Base-by-base conservation (phyloP, 1,284 basidiomycete species). In the Pseudozyma sp. region DNA sequence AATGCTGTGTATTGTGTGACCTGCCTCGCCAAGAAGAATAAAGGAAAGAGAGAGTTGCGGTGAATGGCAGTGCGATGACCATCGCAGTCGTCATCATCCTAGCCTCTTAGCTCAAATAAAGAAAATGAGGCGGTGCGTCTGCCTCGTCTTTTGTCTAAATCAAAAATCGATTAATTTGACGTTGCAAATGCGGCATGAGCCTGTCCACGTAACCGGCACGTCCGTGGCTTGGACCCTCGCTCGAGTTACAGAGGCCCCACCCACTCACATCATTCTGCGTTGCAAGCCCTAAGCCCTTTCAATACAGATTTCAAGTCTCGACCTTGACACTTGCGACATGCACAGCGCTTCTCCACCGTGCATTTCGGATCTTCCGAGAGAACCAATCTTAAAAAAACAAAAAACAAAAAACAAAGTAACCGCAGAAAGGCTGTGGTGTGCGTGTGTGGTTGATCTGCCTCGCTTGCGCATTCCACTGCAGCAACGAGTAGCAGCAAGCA, bases 251-350 rank as follows among this genome's bases (percentile, higher is more conserved):
- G 6, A 31, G 6, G 25, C 25, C 25, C 25, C 25, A 31, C 53
- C 43, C 52, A 45, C 53, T 55, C 53, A 55, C 53, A 55, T 55
- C 34, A 55, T 55, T 36, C 40, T 45, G 53, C 53, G n/a, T 43
- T 53, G 44, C 44, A 45, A 21, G 19, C 19, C 19, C 12, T 25
- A 25, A 18, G 25, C 25, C n/a, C 47, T 34, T 47, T 25, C 25
- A 48, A 21, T 21, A 13, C 31, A 48, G 14, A 34, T 16, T 16
- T 48, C 47, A 9, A 16, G 19, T 13, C 10, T 9, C 21, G 31
- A 25, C 45, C 45, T 19, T 25, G 18, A 16, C 21, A 47, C 21
- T 31, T 31, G 6, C 25, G 6, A 31, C 25, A 31, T 11, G 19
- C 45, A 13, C 45, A 25, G 45, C 45, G 25, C 6, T 31, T 3